phyloP scores from a whole-genome alignment of 2,329 filamentous ascomycete genomes.

The Fusarium sp. region DNA sequence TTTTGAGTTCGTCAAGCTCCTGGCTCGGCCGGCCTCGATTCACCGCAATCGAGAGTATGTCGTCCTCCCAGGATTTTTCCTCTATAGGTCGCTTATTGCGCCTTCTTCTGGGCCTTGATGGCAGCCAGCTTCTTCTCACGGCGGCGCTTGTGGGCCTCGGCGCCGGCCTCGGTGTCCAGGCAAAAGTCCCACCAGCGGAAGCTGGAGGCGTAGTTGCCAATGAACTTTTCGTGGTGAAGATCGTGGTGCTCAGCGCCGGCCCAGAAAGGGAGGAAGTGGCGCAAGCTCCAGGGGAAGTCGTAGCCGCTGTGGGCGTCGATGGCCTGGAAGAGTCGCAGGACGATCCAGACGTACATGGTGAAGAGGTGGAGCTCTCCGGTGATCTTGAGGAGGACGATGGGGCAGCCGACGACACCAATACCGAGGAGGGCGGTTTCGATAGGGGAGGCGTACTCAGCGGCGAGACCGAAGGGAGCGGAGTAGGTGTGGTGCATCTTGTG shows the following conservation, averaged over 20 bases:
- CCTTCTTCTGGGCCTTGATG: slow-evolving; percentile 76
- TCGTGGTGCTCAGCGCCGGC: slow-evolving; percentile 97
- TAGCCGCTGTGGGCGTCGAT: slow-evolving; percentile 98
- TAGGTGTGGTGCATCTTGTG: slow-evolving; percentile 99
- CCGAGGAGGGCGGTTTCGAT: slow-evolving; percentile 97
- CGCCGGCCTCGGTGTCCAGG: slow-evolving; percentile 92
- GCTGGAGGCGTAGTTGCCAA: slow-evolving; percentile 97
- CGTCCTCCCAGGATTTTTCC: slow-evolving; percentile 1
- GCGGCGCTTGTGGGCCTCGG: slow-evolving; percentile 85
- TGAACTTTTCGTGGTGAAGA: slow-evolving; percentile 96
- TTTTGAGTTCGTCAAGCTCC: slow-evolving; percentile 15
- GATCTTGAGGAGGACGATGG: slow-evolving; percentile 84
- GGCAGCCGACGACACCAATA: slow-evolving; percentile 83
- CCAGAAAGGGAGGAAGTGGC: slow-evolving; percentile 97
- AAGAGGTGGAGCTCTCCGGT: slow-evolving; percentile 92
- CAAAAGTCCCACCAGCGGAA: slow-evolving; percentile 99
- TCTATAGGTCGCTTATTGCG: slow-evolving; percentile 60
- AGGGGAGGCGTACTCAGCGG: slow-evolving; percentile 96
- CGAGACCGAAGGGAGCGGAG: slow-evolving; percentile 94
- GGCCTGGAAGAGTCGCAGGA: slow-evolving; percentile 92
- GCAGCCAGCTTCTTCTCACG: slow-evolving; percentile 79
- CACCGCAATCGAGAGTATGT: slow-evolving; percentile 39
- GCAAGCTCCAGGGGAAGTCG: slow-evolving; percentile 97
- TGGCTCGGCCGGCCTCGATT: slow-evolving; percentile 25
- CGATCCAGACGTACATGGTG: slow-evolving; percentile 98